phyloP scores from a whole-genome alignment of 306 rosid genomes.

The Trichosanthes truncata region DNA sequence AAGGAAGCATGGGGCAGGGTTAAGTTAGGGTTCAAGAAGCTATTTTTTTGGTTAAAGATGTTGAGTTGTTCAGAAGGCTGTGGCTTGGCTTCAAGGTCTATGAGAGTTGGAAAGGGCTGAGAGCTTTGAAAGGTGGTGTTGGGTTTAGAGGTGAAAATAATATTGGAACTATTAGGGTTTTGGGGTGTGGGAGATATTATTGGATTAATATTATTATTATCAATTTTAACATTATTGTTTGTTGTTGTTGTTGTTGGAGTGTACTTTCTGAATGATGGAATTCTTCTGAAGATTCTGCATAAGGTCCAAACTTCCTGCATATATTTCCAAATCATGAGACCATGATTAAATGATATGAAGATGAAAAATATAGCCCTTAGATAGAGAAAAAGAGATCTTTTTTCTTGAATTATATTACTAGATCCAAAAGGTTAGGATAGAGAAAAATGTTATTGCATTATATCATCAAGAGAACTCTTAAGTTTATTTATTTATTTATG shows the following conservation, averaged over 20 bases:
- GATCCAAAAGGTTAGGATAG: no score
- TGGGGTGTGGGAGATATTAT: neutral
- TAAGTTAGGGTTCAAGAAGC: constrained; percentile 15
- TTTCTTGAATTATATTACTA: neutral
- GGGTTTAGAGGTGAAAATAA: constrained; percentile 33
- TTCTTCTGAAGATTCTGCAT: constrained; percentile 71
- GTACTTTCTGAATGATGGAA: constrained; percentile 48
- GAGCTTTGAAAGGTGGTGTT: neutral
- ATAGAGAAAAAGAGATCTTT: neutral
- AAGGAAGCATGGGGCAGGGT: neutral
- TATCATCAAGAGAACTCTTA: no score
- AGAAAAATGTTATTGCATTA: no score
- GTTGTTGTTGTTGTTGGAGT: constrained; percentile 21
- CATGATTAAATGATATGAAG: neutral
- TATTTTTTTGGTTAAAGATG: constrained; percentile 21
- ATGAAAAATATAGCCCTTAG: neutral
- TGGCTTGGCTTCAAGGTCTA: neutral
- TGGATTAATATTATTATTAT: neutral
- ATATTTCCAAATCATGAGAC: neutral
- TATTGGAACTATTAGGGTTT: constrained; percentile 7
- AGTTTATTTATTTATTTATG: no score
- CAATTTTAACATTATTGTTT: constrained; percentile 12
- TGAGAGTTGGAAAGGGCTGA: neutral
- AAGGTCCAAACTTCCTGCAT: constrained; percentile 94
- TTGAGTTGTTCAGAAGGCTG: constrained; percentile 12